A percentile compares a stretch with the other conserved stretches of the same genome.
These are phyloP conservation scores for Fusarium poae DNA, from an alignment of 2,329 filamentous ascomycete genomes.

Conservation along the genomic window DNA sequence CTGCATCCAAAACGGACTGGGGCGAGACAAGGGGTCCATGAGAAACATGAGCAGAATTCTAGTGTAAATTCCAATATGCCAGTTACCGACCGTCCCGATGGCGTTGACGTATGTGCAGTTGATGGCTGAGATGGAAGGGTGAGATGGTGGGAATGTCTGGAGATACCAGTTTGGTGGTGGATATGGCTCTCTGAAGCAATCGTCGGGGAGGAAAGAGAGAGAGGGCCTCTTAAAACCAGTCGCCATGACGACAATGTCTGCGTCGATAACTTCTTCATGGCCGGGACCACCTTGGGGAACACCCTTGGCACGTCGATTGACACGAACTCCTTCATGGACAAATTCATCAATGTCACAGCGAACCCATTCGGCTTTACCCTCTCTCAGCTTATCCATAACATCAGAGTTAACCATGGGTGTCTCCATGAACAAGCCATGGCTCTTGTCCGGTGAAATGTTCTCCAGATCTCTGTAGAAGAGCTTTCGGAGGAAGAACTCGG, in stretches of 20 bases:
- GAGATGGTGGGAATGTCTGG: conserved; percentile 83
- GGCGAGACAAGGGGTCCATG: conserved; percentile 80
- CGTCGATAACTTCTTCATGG: conserved; percentile 72
- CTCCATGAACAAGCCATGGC: conserved; percentile 75
- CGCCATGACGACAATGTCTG: conserved; percentile 84
- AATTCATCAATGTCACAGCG: conserved; percentile 82
- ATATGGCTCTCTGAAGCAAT: conserved; percentile 80
- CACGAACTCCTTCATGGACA: conserved; percentile 71
- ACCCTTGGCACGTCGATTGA: conserved; percentile 78
- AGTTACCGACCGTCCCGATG: conserved; percentile 84
- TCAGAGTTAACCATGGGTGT: conserved; percentile 91
- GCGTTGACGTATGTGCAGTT: conserved; percentile 86
- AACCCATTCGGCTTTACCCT: conserved; percentile 80
- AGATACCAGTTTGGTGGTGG: conserved; percentile 88
- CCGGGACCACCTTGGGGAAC: conserved; percentile 84
- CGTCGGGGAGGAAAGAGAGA: conserved; percentile 78
- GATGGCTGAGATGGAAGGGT: conserved; percentile 81
- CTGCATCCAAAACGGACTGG: conserved; percentile 80
- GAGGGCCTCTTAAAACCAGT: conserved; percentile 83
- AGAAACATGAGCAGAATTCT: conserved; percentile 89
- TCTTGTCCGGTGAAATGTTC: conserved; percentile 78
- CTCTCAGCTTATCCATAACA: conserved; percentile 80
- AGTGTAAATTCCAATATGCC: conserved; percentile 92
- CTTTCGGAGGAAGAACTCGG: conserved; percentile 78
- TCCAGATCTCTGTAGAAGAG: conserved; percentile 87